These are phyloP conservation scores for Raddia guianensis DNA, from an alignment of 176 grass and related monocot genomes.

Conservation along the genomic window DNA sequence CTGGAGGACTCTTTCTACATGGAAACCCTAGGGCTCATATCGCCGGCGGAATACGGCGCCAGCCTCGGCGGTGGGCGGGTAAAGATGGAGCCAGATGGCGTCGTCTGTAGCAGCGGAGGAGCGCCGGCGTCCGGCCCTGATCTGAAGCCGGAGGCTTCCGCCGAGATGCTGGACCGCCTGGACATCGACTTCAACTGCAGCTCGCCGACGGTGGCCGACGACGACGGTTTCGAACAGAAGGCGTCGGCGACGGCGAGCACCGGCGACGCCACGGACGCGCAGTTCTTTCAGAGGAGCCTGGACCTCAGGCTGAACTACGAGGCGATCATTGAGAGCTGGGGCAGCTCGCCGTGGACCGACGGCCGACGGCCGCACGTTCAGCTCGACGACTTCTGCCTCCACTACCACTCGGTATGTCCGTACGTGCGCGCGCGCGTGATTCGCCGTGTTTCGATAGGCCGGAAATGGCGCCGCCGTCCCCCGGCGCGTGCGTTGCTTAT, in stretches of 20 bases:
- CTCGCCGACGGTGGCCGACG: slow-evolving; percentile 48
- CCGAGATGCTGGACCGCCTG: slow-evolving; percentile 51
- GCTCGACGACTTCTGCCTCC: slow-evolving; percentile 52
- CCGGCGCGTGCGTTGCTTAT: too few relatives aligned
- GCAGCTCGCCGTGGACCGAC: slow-evolving; percentile 76
- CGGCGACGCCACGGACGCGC: slow-evolving; percentile 1
- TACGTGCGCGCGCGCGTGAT: too few relatives aligned
- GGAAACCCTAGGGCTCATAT: slow-evolving; percentile 63
- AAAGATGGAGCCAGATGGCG: slow-evolving; percentile 46
- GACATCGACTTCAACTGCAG: slow-evolving; percentile 60
- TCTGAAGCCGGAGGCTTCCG: slow-evolving; percentile 47
- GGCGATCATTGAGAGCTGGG: slow-evolving; percentile 78
- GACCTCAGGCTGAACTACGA: slow-evolving; percentile 81
- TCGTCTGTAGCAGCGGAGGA: background rate
- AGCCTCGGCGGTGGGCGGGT: background rate
- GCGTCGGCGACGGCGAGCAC: slow-evolving; percentile 28
- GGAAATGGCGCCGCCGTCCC: too few relatives aligned
- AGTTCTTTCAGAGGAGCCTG: slow-evolving; percentile 47
- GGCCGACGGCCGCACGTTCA: slow-evolving; percentile 58
- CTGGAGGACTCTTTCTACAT: slow-evolving; percentile 61
- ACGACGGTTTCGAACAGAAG: slow-evolving; percentile 36
- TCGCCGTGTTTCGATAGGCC: too few relatives aligned
- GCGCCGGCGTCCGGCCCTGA: background rate
- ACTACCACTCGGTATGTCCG: slow-evolving; percentile 34
- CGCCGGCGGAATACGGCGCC: slow-evolving; percentile 26